Evolutionary conservation across 2,329 filamentous ascomycete species (phyloP), one percentile per base, ranked within the genome.

Genomic region (Helminthosporium solani): DNA sequence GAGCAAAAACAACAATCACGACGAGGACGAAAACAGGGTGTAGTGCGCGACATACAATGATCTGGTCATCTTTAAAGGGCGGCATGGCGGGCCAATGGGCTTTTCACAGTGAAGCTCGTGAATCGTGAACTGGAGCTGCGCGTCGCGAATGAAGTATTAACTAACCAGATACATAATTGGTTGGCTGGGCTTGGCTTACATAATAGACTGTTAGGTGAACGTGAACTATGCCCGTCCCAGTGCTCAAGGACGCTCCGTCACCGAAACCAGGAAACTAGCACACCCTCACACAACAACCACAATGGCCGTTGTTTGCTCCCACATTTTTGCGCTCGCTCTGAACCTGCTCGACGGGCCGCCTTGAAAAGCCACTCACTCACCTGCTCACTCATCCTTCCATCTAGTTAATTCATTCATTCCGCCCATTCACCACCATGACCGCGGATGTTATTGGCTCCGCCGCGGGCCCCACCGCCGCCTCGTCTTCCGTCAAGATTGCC

Each of bases 1-100:
- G n/a, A n/a, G n/a, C n/a, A n/a, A n/a, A n/a, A n/a, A n/a, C n/a
- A n/a, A n/a, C n/a, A n/a, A n/a, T n/a, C n/a, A n/a, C n/a, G n/a
- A n/a, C n/a, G n/a, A n/a, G n/a, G n/a, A 30, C 37, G 42, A 15
- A 40, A 16, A 40, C 36, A 15, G 27, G 42, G 16, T 23, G 30
- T 16, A 12, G 30, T 20, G 47, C 16, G 33, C 33, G 8, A 19
- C 64, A 35, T 61, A 74, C 72, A 46, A 74, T 69, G 3, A 74
- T 72, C 60, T 73, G 71, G 42, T 74, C 72, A 63, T 74, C 72
- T 46, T 73, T 74, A 56, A 74, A 74, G 28, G 69, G 66, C 47
- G 72, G 70, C 72, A 74, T 74, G 42, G 53, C 52, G 43, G 21
- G 38, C 28, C 42, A 47, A 42, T 46, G 35, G 34, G 42, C 39